These are phyloP conservation scores for Euryodendron excelsum DNA, from an alignment of 148 eudicot genomes.

Conservation along the genomic window DNA sequence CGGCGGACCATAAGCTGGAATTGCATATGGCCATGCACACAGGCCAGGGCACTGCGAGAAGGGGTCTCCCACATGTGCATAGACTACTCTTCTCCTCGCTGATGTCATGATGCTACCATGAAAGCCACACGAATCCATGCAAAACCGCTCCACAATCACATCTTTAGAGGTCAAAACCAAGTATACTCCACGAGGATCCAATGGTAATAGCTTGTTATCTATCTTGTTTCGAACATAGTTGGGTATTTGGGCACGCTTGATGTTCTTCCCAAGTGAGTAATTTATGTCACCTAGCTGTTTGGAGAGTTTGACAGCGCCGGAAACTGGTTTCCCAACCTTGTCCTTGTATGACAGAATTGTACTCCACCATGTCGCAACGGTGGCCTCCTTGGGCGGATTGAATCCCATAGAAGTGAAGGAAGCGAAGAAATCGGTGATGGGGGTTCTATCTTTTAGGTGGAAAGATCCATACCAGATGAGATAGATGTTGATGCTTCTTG, in stretches of 20 bases:
- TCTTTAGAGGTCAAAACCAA: slow-evolving; percentile 20
- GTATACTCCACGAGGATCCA: slow-evolving; percentile 16
- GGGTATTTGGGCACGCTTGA: slow-evolving; percentile 17
- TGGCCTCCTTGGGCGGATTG: neutral
- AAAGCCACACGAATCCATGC: slow-evolving; percentile 21
- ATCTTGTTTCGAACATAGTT: slow-evolving; percentile 18
- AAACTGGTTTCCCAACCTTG: slow-evolving; percentile 4
- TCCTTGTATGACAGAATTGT: slow-evolving; percentile 14
- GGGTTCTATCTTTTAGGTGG: slow-evolving; percentile 9
- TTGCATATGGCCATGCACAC: slow-evolving; percentile 17
- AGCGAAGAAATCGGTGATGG: slow-evolving; percentile 21
- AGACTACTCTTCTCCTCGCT: slow-evolving; percentile 6
- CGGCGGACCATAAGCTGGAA: slow-evolving; percentile 25
- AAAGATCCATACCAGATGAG: slow-evolving; percentile 23
- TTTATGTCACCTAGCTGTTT: slow-evolving; percentile 10
- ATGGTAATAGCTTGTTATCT: neutral
- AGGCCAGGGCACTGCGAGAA: slow-evolving; percentile 17
- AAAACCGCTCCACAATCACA: slow-evolving; percentile 13
- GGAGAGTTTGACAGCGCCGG: neutral
- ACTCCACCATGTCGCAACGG: slow-evolving; percentile 15
- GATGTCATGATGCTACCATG: neutral
- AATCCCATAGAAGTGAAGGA: slow-evolving; percentile 6
- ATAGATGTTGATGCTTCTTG: slow-evolving; percentile 10
- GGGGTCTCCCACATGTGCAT: slow-evolving; percentile 21
- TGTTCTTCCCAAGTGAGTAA: slow-evolving; percentile 18